phyloP scores from a whole-genome alignment of 305 asterid genomes.

The Solanum hybrid region DNA sequence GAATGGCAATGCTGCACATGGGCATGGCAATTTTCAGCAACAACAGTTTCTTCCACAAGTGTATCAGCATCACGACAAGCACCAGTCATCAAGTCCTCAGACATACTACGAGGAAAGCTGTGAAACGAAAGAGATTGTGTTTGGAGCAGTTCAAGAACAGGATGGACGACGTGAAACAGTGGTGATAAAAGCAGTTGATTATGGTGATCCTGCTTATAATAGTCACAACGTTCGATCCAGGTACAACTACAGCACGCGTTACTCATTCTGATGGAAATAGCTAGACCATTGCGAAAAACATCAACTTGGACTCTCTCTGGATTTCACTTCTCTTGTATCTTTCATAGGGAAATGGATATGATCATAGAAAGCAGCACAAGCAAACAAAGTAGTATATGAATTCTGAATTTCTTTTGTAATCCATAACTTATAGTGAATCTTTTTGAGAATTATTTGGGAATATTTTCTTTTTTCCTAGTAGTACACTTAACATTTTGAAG shows the following conservation, averaged over 20 bases:
- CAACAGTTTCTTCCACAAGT: conserved; percentile 37
- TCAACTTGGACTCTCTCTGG: background rate
- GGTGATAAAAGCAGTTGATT: conserved; percentile 63
- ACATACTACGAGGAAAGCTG: conserved; percentile 50
- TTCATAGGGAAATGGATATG: background rate
- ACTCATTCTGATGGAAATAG: conserved; percentile 18
- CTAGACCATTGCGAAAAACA: background rate
- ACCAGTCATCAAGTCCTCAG: conserved; percentile 48
- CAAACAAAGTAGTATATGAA: background rate
- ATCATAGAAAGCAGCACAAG: background rate
- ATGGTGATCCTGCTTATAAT: conserved; percentile 35
- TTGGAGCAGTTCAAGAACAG: conserved; percentile 92
- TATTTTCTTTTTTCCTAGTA: background rate
- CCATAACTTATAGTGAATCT: background rate
- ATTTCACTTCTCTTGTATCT: background rate
- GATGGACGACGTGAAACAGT: conserved; percentile 31
- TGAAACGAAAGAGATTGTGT: conserved; percentile 78
- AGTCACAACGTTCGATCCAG: conserved; percentile 34
- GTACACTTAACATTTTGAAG: background rate
- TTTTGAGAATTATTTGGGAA: background rate
- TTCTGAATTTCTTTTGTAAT: background rate
- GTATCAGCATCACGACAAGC: conserved; percentile 61
- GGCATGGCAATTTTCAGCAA: conserved; percentile 27
- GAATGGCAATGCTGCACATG: conserved; percentile 13
- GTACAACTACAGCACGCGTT: conserved; percentile 18